Evolutionary conservation across 1,284 basidiomycete genomes (phyloP).

Genomic region (Spongiforma sp.): DNA sequence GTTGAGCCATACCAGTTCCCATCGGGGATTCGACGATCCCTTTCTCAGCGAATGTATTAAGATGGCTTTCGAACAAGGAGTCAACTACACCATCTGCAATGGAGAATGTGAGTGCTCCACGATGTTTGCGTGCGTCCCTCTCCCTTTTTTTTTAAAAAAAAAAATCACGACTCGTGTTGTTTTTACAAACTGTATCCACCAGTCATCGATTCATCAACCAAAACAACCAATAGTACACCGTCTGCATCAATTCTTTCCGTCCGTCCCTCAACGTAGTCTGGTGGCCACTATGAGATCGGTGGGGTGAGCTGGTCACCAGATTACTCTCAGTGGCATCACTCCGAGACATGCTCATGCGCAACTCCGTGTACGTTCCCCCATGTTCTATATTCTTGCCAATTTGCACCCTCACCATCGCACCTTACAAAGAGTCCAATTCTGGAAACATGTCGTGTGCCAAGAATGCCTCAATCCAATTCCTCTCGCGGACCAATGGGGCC

Average conservation of each 20-base stretch:
- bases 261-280: conserved; percentile 30
- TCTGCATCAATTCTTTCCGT: conserved; percentile 41
- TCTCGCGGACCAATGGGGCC: conserved; percentile 40
- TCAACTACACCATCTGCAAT: conserved; percentile 48
- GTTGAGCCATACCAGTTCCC: too few relatives aligned
- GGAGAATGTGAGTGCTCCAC: too few relatives aligned
- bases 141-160: neutral
- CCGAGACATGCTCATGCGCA: conserved; percentile 58
- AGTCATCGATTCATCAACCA: conserved; percentile 34
- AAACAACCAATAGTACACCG: conserved; percentile 42
- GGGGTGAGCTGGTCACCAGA: too few relatives aligned
- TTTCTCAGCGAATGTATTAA: too few relatives aligned
- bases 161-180: neutral
- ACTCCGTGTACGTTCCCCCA: conserved; percentile 47
- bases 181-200: conserved; percentile 16
- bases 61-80: too few relatives aligned
- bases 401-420: neutral
- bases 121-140: conserved; percentile 44
- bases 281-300: conserved; percentile 43
- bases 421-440: conserved; percentile 22
- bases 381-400: neutral
- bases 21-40: too few relatives aligned
- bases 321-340: too few relatives aligned
- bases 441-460: conserved; percentile 15
- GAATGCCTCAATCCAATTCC: conserved; percentile 45